Conservation (phyloP, 371 early-diverging fungal genomes). For the Mucor indicus region DNA sequence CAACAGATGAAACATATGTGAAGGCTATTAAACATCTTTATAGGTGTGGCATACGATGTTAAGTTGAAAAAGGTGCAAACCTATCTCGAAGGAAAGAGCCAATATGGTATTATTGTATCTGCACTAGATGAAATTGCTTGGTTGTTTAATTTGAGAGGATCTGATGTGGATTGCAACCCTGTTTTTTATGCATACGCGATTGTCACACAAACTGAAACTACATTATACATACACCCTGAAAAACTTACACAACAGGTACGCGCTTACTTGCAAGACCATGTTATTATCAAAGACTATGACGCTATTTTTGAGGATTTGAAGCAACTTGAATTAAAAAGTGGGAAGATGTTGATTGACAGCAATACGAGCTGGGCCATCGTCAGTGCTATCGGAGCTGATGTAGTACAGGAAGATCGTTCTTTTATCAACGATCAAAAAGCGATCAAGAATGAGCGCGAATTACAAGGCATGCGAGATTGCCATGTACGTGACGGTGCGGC, state of each 20-base stretch:
- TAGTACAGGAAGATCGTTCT: constrained; percentile 57
- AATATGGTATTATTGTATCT: constrained; percentile 75
- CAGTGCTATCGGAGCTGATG: constrained; percentile 54
- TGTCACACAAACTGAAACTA: constrained; percentile 64
- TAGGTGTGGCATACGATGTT: constrained; percentile 38
- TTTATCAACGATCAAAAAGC: constrained; percentile 82
- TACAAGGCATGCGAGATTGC: constrained; percentile 91
- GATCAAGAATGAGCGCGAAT: constrained; percentile 91
- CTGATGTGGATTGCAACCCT: constrained; percentile 96
- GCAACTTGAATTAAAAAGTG: constrained; percentile 3
- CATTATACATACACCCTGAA: constrained; percentile 77
- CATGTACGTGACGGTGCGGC: constrained; percentile 96
- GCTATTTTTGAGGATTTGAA: constrained; percentile 76
- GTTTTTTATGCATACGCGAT: constrained; percentile 95
- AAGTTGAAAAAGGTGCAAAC: constrained; percentile 66
- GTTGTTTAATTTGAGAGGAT: constrained; percentile 98
- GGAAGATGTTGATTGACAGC: constrained; percentile 52
- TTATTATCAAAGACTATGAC: constrained; percentile 72
- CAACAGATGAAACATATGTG: not conserved
- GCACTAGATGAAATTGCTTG: constrained; percentile 95
- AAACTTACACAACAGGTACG: constrained; percentile 68
- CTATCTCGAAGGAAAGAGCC: constrained; percentile 53
- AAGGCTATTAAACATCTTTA: not conserved
- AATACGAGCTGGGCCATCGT: constrained; percentile 71
- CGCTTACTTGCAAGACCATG: constrained; percentile 61